A percentile compares a stretch with the other conserved stretches of the same genome.
Evolutionary conservation across 2,329 filamentous ascomycete species (phyloP).

Genomic region (Diaporthe citri): DNA sequence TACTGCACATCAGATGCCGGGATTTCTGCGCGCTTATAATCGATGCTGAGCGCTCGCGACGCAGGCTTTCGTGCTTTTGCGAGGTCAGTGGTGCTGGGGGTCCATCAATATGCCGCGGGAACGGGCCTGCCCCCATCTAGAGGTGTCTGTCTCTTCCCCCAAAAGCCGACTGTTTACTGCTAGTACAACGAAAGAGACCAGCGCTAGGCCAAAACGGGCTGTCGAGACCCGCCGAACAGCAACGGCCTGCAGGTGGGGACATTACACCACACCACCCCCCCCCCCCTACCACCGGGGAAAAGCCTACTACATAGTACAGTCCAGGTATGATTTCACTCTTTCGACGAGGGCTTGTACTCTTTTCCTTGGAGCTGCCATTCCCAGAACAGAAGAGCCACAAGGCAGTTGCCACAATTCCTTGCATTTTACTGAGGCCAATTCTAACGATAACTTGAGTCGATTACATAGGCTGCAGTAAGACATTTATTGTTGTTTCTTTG

Average conservation of each 20-base stretch:
- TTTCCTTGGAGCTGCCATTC: too few species aligned
- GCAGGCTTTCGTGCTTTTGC: conserved; percentile 26
- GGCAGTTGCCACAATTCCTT: not conserved
- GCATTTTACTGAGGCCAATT: not conserved
- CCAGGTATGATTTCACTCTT: not conserved
- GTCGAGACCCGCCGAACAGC: conserved; percentile 4
- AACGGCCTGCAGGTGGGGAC: not conserved
- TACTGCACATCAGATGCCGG: conserved; percentile 24
- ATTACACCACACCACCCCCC: not conserved
- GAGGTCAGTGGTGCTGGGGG: conserved; percentile 11
- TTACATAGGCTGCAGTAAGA: conserved; percentile 1
- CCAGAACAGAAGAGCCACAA: not conserved
- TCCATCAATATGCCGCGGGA: conserved; percentile 35
- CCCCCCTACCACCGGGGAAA: not conserved
- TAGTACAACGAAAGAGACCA: not conserved
- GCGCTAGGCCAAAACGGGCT: conserved; percentile 33
- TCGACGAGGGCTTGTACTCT: not conserved
- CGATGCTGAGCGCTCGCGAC: conserved; percentile 37
- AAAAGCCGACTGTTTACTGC: conserved; percentile 35
- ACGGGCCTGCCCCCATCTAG: conserved; percentile 33
- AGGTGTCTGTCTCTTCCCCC: conserved; percentile 3
- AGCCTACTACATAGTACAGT: too few species aligned
- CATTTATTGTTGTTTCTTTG: conserved; percentile 6
- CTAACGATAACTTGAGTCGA: not conserved
- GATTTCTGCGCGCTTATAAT: conserved; percentile 38